phyloP scores from a whole-genome alignment of 495 filamentous ascomycete genomes.

The Aspergillus biplanus region DNA sequence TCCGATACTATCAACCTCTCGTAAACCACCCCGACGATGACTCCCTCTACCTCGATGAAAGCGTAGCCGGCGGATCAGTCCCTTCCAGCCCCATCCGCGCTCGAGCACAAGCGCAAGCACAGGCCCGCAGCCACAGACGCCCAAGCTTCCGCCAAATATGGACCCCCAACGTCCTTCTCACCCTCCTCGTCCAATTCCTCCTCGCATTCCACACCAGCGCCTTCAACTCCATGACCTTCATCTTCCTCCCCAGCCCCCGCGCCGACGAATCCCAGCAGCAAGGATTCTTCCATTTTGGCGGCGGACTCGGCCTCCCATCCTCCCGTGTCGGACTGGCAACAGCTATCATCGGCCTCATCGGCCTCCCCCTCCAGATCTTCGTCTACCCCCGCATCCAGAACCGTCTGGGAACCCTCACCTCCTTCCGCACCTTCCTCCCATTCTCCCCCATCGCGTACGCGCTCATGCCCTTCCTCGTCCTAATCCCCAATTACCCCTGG shows the following conservation, averaged over 20 bases:
- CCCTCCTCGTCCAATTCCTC: constrained; percentile 65
- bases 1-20: constrained; percentile 35
- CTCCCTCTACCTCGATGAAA: constrained; percentile 38
- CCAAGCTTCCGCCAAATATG: constrained; percentile 62
- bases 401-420: constrained; percentile 63
- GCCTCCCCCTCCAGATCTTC: constrained; percentile 70
- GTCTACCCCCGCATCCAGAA: constrained; percentile 66
- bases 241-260: constrained; percentile 70
- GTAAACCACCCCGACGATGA: constrained; percentile 32
- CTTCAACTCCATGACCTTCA: constrained; percentile 74
- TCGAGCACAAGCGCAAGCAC: constrained; percentile 22
- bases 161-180: constrained; percentile 63
- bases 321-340: constrained; percentile 70
- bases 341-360: constrained; percentile 68
- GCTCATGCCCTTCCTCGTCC: constrained; percentile 67
- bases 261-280: constrained; percentile 49
- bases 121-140: constrained; percentile 29
- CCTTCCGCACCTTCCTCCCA: constrained; percentile 60
- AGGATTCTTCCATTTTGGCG: constrained; percentile 66
- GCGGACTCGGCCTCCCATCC: constrained; percentile 72
- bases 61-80: constrained; percentile 31
- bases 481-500: constrained; percentile 52
- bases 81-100: constrained; percentile 33
- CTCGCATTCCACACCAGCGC: constrained; percentile 75
- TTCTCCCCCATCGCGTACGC: constrained; percentile 70